These are phyloP conservation scores for Magnaporthiopsis poae DNA, from an alignment of 2,329 filamentous ascomycete species.

Conservation along the genomic window DNA sequence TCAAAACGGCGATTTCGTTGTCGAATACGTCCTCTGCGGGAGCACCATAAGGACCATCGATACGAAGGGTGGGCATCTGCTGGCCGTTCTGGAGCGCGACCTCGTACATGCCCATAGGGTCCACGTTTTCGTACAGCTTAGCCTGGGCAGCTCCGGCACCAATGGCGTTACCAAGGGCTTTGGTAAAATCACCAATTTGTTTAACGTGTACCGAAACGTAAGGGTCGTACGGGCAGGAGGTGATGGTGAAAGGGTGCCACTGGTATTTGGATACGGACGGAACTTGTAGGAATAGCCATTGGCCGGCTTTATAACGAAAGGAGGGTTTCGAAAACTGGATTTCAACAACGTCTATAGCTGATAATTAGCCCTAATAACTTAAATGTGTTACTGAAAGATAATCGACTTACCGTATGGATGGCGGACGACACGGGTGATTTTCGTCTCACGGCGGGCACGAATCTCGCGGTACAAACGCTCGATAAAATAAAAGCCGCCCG, in stretches of 20 bases:
- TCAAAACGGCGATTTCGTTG: constrained; percentile 77
- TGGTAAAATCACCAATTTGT: constrained; percentile 93
- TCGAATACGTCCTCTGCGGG: constrained; percentile 96
- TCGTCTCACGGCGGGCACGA: constrained; percentile 69
- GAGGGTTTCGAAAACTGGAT: constrained; percentile 94
- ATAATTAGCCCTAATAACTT: background rate
- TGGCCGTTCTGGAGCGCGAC: constrained; percentile 89
- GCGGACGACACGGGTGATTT: constrained; percentile 86
- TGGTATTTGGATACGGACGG: constrained; percentile 80
- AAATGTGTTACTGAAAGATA: no score
- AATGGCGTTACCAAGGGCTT: constrained; percentile 86
- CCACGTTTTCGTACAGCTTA: constrained; percentile 81
- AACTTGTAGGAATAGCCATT: constrained; percentile 95
- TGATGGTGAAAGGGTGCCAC: constrained; percentile 99
- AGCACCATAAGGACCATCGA: constrained; percentile 92
- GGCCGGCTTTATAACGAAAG: constrained; percentile 95
- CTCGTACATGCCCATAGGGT: constrained; percentile 95
- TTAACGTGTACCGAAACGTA: constrained; percentile 92
- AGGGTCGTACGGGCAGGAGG: constrained; percentile 89
- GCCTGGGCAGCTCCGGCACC: constrained; percentile 80
- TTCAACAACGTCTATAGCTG: constrained; percentile 68
- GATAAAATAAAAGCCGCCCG: constrained; percentile 71
- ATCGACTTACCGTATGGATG: constrained; percentile 73
- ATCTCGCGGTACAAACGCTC: constrained; percentile 90
- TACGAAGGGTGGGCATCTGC: constrained; percentile 77